Percentiles rank a stretch among this genome's conserved stretches.
These are phyloP conservation scores for Phytophthora aleatoria DNA, from an alignment of 352 stramenopile genomes.

Conservation along the genomic window DNA sequence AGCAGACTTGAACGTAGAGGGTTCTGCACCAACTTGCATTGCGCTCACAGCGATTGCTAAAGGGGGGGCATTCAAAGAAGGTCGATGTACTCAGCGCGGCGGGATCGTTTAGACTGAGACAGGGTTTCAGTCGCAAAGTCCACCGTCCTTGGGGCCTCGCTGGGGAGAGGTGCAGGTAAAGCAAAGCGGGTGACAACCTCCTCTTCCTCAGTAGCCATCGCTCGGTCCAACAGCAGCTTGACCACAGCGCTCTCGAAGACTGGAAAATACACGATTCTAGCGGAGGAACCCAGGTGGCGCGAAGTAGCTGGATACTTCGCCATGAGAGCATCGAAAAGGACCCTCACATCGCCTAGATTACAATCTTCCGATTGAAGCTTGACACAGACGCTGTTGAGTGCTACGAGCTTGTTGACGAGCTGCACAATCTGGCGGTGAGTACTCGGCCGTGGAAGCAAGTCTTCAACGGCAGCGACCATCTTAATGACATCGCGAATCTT, in stretches of 20 bases:
- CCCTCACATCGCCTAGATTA: neutral
- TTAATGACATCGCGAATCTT: constrained; percentile 11
- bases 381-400: constrained; percentile 3
- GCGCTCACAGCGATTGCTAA: constrained; percentile 8
- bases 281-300: neutral
- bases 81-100: too few species aligned
- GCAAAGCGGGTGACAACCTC: neutral
- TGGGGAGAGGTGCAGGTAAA: neutral
- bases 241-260: constrained; percentile 6
- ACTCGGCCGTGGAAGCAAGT: constrained; percentile 3
- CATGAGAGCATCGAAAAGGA: constrained; percentile 12
- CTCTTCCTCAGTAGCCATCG: neutral
- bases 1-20: constrained; percentile 2
- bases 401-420: neutral
- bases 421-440: constrained; percentile 8
- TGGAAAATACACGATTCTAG: constrained; percentile 4
- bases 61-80: neutral
- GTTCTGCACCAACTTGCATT: constrained; percentile 10
- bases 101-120: too few species aligned
- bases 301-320: neutral
- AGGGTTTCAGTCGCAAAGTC: neutral
- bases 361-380: neutral
- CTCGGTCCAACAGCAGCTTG: neutral
- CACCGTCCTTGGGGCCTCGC: neutral
- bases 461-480: constrained; percentile 7